These are phyloP conservation scores for Puccinia novopanici DNA, from an alignment of 1,284 basidiomycete species.

Conservation along the genomic window DNA sequence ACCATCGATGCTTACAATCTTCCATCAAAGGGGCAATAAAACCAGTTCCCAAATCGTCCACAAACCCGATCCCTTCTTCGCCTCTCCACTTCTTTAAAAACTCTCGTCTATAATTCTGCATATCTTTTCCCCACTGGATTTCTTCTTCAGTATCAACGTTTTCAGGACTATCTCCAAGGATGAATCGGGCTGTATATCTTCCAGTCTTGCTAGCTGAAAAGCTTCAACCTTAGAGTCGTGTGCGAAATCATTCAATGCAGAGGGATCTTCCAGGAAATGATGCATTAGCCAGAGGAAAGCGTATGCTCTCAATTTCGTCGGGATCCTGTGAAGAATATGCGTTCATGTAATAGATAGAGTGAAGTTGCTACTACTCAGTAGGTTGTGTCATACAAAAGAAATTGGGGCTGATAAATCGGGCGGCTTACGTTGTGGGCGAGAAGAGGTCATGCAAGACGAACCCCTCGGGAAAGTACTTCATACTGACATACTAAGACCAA, in stretches of 20 bases:
- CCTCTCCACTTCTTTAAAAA: slow-evolving; percentile 51
- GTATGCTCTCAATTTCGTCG: slow-evolving; percentile 70
- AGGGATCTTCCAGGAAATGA: slow-evolving; percentile 70
- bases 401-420: neutral
- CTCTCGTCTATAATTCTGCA: slow-evolving; percentile 46
- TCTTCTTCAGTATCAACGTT: slow-evolving; percentile 50
- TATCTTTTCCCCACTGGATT: slow-evolving; percentile 50
- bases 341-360: neutral
- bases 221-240: slow-evolving; percentile 37
- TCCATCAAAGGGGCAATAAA: slow-evolving; percentile 34
- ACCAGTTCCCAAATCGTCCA: slow-evolving; percentile 30
- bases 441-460: slow-evolving; percentile 80
- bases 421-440: slow-evolving; percentile 62
- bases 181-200: slow-evolving; percentile 25
- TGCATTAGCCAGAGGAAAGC: slow-evolving; percentile 78
- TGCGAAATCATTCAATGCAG: slow-evolving; percentile 33
- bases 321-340: slow-evolving; percentile 62
- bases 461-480: slow-evolving; percentile 71
- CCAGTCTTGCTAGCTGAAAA: slow-evolving; percentile 29
- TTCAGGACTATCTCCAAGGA: slow-evolving; percentile 20
- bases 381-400: neutral
- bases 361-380: neutral
- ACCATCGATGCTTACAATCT: slow-evolving; percentile 19
- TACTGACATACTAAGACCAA: slow-evolving; percentile 66
- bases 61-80: slow-evolving; percentile 50